A percentile compares a stretch with the other conserved stretches of the same genome.
These are phyloP conservation scores for Alternaria panax DNA, from an alignment of 2,329 filamentous ascomycete genomes.

Conservation along the genomic window DNA sequence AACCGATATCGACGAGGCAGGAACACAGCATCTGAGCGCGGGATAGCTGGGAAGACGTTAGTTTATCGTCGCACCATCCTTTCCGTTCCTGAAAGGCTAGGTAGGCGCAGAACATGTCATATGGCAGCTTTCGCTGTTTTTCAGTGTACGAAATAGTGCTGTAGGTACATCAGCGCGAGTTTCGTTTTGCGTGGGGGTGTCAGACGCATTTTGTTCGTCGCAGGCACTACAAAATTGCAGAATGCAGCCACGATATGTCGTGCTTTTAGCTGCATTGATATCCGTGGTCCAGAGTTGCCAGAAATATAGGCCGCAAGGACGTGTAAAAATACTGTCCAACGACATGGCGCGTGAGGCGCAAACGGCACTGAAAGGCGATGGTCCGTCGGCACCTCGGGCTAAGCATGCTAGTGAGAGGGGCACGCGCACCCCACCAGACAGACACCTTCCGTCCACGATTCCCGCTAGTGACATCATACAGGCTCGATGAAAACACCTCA, in stretches of 20 bases:
- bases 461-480: constrained; percentile 22
- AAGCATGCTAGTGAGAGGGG: constrained; percentile 23
- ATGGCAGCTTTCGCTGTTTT: not conserved
- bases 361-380: constrained; percentile 14
- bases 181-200: not conserved
- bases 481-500: constrained; percentile 1
- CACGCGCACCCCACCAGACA: constrained; percentile 4
- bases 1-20: not conserved
- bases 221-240: constrained; percentile 6
- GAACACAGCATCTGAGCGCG: not conserved
- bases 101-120: too few species aligned
- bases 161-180: not conserved
- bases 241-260: constrained; percentile 29
- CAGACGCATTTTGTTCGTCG: not conserved
- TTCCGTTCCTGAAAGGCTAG: not conserved
- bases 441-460: constrained; percentile 4
- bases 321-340: constrained; percentile 6
- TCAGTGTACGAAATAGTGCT: not conserved
- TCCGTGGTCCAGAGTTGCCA: not conserved
- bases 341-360: constrained; percentile 5
- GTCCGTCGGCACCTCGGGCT: constrained; percentile 23
- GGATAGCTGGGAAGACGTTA: not conserved
- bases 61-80: too few species aligned
- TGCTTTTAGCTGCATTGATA: constrained; percentile 16
- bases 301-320: not conserved